Base-by-base conservation (phyloP, 164 flowering plant species). In the Magnolia officinalis region DNA sequence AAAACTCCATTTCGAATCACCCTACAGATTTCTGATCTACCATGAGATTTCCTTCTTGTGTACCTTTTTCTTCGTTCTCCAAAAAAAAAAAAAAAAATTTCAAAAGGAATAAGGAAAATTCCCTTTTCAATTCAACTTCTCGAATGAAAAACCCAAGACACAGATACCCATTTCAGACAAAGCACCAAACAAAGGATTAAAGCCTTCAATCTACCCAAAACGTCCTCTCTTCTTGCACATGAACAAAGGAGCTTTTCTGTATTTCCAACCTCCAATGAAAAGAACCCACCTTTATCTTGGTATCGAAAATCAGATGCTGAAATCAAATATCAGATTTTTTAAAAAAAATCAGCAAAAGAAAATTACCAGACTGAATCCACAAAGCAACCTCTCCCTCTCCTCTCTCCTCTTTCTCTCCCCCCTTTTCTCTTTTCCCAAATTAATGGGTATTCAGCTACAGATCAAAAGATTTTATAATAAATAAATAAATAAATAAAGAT, bases 391-490 rank as follows among this genome's bases (percentile, higher is more conserved):
- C 67, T 61, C 59, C 59, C 7, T 55, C 73, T 20, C 45, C 45
- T 72, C 63, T 55, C 20, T 8, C 16, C 63, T 65, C 68, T 26
- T 1, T 26, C 68, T 4, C 71, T 72, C 66, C 4, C 49, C 37
- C 20, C 58, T 58, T 18, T 51, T 63, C 75, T 26, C 23, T 14
- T 72, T 23, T 8, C 29, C 29, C 76, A 64, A 74, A 74, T 20
- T 74, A 50, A 49, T 9, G 69, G 69, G 70, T 63, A 74, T 50
- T 64, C 37, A 74, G 70, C 59, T 64, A 55, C 61, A 21, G 70
- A 74, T 63, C 58, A 10, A 11, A 55, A 11, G 18, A 55, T 2
- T 11, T 26, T 1, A 26, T 1, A 26, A 26, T 1, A 1, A 55
- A 3, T 1, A 55, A 55, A 55, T 1, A 74, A 61, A 61, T 8